Percentiles rank a stretch among this genome's conserved stretches.
Conservation (phyloP, 2,329 filamentous ascomycete species). For the Aspergillus tanneri region DNA sequence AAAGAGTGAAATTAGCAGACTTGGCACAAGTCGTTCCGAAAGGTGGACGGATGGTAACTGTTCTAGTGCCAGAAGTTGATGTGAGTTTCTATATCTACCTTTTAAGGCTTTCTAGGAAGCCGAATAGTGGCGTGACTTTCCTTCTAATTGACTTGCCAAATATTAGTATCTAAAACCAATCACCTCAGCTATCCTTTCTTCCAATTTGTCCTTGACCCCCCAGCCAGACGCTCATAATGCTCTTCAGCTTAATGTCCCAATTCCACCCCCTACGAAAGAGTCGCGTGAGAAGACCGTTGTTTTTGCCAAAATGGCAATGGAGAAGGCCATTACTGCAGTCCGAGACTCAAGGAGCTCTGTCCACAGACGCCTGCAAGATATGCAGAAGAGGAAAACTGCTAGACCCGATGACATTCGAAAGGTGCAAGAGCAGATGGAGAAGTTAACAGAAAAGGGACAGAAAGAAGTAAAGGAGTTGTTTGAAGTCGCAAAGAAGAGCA, state of each 20-base stretch:
- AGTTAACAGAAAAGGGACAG: constrained; percentile 46
- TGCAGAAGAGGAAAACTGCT: constrained; percentile 45
- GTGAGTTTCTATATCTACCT: constrained; percentile 42
- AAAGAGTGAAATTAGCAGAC: constrained; percentile 58
- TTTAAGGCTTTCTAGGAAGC: background rate
- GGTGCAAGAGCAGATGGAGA: constrained; percentile 50
- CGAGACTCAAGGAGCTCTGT: constrained; percentile 45
- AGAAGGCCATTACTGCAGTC: constrained; percentile 41
- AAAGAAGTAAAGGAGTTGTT: constrained; percentile 48
- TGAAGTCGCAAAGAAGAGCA: constrained; percentile 40
- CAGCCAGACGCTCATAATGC: constrained; percentile 45
- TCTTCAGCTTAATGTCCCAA: constrained; percentile 46
- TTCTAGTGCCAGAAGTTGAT: constrained; percentile 65
- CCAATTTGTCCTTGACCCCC: constrained; percentile 45
- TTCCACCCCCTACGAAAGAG: constrained; percentile 50
- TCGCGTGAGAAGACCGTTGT: constrained; percentile 44
- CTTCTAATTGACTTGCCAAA: constrained; percentile 2
- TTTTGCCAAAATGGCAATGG: constrained; percentile 44
- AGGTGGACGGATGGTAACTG: constrained; percentile 58
- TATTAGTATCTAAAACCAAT: constrained; percentile 48
- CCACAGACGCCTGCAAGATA: constrained; percentile 47
- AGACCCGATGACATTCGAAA: constrained; percentile 48
- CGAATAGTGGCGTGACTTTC: background rate
- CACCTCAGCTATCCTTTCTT: constrained; percentile 43
- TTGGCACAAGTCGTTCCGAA: constrained; percentile 67